These are phyloP conservation scores for Apophysomyces sp. DNA, from an alignment of 371 early-diverging fungal genomes.

Conservation along the genomic window DNA sequence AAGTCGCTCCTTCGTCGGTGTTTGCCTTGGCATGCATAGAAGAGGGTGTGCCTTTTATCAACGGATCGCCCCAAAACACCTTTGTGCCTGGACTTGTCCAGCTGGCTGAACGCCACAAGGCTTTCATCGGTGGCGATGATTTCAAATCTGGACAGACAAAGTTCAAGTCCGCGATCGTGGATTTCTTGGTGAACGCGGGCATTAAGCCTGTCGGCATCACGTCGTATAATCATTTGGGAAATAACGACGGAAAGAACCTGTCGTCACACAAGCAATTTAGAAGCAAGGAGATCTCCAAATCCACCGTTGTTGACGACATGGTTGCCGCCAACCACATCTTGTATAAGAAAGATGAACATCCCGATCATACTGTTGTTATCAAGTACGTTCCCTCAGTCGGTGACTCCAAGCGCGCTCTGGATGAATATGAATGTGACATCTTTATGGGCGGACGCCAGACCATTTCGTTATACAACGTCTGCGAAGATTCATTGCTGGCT, in stretches of 20 bases:
- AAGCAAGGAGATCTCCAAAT: constrained; percentile 97
- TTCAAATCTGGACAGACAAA: constrained; percentile 99
- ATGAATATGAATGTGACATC: constrained; percentile 96
- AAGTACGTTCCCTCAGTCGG: constrained; percentile 97
- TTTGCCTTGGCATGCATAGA: constrained; percentile 96
- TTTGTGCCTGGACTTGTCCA: constrained; percentile 93
- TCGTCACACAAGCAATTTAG: constrained; percentile 96
- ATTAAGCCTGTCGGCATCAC: constrained; percentile 97
- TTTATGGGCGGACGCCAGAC: constrained; percentile 98
- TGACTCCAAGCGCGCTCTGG: constrained; percentile 96
- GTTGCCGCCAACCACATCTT: constrained; percentile 90
- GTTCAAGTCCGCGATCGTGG: constrained; percentile 96
- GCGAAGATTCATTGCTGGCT: constrained; percentile 97
- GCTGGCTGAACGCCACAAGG: constrained; percentile 84
- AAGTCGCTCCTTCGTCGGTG: constrained; percentile 95
- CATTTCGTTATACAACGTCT: constrained; percentile 95
- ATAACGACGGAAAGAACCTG: constrained; percentile 98
- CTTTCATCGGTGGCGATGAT: constrained; percentile 96
- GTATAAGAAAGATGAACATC: constrained; percentile 87
- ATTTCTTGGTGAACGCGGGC: constrained; percentile 97
- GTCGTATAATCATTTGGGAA: constrained; percentile 97
- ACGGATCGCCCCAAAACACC: constrained; percentile 98
- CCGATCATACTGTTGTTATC: constrained; percentile 96
- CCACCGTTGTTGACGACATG: constrained; percentile 98
- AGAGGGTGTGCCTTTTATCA: constrained; percentile 94